A percentile compares a stretch with the other conserved stretches of the same genome.
Evolutionary conservation across 106 monocot species (phyloP).

Genomic region (Hemerocallis citrina): DNA sequence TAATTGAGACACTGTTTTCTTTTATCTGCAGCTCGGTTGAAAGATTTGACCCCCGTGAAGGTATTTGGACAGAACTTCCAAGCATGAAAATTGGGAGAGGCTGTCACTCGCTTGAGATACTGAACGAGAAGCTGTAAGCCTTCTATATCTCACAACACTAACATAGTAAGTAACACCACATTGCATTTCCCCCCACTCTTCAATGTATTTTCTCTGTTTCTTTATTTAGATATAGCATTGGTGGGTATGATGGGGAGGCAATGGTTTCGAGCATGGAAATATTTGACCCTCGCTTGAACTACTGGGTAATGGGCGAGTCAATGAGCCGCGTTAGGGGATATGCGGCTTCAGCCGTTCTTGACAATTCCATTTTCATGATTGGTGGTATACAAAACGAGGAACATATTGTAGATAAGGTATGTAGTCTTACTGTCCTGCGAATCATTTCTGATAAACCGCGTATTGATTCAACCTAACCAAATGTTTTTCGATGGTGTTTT

Average conservation of each 20-base stretch:
- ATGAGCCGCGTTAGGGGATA: conserved; percentile 60
- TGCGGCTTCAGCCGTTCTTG: conserved; percentile 32
- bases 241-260: conserved; percentile 43
- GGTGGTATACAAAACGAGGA: conserved; percentile 39
- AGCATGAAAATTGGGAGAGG: conserved; percentile 48
- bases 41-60: conserved; percentile 60
- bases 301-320: conserved; percentile 42
- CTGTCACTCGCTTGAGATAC: conserved; percentile 40
- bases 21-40: conserved; percentile 46
- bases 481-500: background rate
- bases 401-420: conserved; percentile 34
- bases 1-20: background rate
- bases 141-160: background rate
- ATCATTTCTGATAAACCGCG: no score
- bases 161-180: background rate
- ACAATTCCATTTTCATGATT: conserved; percentile 29
- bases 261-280: conserved; percentile 60
- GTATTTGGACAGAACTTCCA: conserved; percentile 42
- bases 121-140: conserved; percentile 56
- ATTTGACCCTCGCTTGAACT: conserved; percentile 51
- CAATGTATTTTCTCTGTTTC: background rate
- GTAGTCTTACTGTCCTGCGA: background rate
- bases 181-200: background rate
- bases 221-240: conserved; percentile 51
- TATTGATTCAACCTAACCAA: background rate